Evolutionary conservation across 345 rosid genomes (phyloP), one percentile per base, ranked within the genome.

Genomic region (Euclidium syriacum): DNA sequence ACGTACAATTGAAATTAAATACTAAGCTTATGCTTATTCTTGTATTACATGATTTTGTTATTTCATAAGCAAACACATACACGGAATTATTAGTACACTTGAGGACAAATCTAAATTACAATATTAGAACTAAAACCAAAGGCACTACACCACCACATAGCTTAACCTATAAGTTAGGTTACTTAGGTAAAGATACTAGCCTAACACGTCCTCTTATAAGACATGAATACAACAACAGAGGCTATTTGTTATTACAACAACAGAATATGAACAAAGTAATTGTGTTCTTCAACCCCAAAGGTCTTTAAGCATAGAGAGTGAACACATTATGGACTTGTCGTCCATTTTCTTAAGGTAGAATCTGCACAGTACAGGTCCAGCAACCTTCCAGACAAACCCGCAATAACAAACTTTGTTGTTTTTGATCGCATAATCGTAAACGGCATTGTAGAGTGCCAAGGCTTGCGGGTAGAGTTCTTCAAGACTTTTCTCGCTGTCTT

Each of bases 361-460:
- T 36, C 19, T 46, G 70, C 83, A 85, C 1, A 90, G 72, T 1
- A 85, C 84, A 15, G 83, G 53, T 14, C 96, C 92, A 16, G 95
- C 92, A 22, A 80, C 78, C 49, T 50, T 88, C 98, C 98, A 88
- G 11, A 83, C 95, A 62, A 91, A 85, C 3, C 46, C 12, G 32
- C 96, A 84, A 1, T 7, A 10, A 6, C 50, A 16, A 19, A 42
- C 39, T 2, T 16, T 17, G 1, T 56, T 5, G 2, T 0, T 0
- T 1, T 2, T 2, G 18, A n/a, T 54, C 1, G 96, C 96, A 51
- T 77, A 19, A 11, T 78, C 76, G 0, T 83, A 88, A 10, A 40
- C 57, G 3, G 73, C 22, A 32, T 83, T 53, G 25, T 88, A 88
- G 10, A 88, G 75, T 2, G 95, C 89, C 0, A 75, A 34, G 3